Conservation (phyloP, 495 filamentous ascomycete genomes). For the Achaetomiella virescens region DNA sequence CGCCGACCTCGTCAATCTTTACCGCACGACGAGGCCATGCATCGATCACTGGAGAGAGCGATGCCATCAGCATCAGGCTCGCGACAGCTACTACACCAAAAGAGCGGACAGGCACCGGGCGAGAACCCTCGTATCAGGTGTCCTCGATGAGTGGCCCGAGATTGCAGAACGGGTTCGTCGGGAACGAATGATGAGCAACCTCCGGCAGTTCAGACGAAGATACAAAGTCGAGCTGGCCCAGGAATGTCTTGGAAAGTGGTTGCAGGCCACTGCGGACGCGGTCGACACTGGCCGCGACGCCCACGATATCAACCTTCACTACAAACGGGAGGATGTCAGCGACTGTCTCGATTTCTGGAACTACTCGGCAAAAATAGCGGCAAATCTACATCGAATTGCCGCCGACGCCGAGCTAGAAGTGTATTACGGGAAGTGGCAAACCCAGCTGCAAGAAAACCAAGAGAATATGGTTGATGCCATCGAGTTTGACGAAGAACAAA, state of each 20-base stretch:
- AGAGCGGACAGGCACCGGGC: conserved; percentile 12
- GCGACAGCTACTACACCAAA: conserved; percentile 3
- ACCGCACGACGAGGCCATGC: conserved; percentile 22
- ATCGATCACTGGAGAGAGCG: conserved; percentile 24
- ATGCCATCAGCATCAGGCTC: conserved; percentile 1
- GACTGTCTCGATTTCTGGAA: conserved; percentile 25
- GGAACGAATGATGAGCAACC: conserved; percentile 21
- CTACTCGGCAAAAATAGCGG: conserved; percentile 1
- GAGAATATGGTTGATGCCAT: conserved; percentile 22
- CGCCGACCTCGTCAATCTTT: conserved; percentile 24
- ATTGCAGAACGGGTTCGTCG: conserved; percentile 16
- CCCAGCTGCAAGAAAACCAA: conserved; percentile 10
- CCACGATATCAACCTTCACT: conserved; percentile 13
- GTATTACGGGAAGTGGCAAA: conserved; percentile 18
- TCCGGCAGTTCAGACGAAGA: conserved; percentile 23
- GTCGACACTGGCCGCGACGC: conserved; percentile 16
- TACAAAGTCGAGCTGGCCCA: conserved; percentile 27
- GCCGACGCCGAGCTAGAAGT: conserved; percentile 26
- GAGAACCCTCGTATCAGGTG: conserved; percentile 9
- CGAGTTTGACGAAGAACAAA: conserved; percentile 22
- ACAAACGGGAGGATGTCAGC: conserved; percentile 21
- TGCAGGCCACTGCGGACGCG: conserved; percentile 12
- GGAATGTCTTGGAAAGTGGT: conserved; percentile 19
- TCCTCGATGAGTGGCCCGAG: conserved; percentile 24
- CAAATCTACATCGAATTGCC: conserved; percentile 18